These are phyloP conservation scores for Rheum nobile DNA, from an alignment of 148 eudicot species.

Conservation along the genomic window DNA sequence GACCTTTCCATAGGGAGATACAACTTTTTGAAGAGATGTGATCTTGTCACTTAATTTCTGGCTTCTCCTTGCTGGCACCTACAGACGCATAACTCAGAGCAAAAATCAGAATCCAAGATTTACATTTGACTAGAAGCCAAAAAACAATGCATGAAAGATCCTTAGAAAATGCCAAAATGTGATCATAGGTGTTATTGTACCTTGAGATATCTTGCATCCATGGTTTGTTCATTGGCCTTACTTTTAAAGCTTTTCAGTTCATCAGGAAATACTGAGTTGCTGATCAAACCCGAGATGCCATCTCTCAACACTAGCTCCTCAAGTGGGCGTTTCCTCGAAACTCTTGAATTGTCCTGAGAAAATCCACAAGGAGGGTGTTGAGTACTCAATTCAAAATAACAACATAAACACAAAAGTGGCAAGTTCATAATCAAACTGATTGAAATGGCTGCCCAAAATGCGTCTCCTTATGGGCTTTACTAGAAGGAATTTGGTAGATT, in stretches of 20 bases:
- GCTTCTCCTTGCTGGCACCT: conserved; percentile 23
- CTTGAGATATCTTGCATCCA: not conserved
- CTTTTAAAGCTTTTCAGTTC: too few species aligned
- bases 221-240: too few species aligned
- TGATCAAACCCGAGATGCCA: too few species aligned
- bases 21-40: conserved; percentile 50
- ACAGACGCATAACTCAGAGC: not conserved
- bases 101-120: not conserved
- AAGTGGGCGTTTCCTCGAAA: not conserved
- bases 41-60: conserved; percentile 49
- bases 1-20: conserved; percentile 65
- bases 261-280: too few species aligned
- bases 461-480: not conserved
- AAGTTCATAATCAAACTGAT: not conserved
- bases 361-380: not conserved
- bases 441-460: not conserved
- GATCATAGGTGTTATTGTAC: too few species aligned
- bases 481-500: not conserved
- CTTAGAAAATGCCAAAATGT: too few species aligned
- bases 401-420: not conserved
- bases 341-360: not conserved
- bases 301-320: not conserved
- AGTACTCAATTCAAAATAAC: too few species aligned
- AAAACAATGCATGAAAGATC: not conserved
- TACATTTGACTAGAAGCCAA: too few species aligned